Evolutionary conservation across 2,329 filamentous ascomycete genomes (phyloP), one percentile per base, ranked within the genome.

Genomic region (Phaeosphaeriaceae sp.): DNA sequence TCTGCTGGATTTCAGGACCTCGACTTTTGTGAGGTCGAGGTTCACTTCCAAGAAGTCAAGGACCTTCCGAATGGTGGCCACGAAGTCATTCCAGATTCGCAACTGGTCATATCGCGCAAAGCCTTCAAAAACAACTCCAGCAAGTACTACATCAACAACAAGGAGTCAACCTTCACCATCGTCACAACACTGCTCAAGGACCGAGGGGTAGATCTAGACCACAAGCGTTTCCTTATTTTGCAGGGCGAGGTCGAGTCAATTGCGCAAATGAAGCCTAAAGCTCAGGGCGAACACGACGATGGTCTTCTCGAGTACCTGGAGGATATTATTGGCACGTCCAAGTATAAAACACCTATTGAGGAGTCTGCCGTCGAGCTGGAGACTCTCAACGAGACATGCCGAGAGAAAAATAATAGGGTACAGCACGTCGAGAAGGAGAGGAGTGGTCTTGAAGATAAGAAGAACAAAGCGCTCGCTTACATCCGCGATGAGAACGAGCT

Each of bases 191-290:
- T 99, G 15, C 86, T 99, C 9, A 90, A 90, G 56, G 92, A 93
- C 21, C 88, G 91, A 22, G 96, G 95, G 1, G 91, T 99, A 17
- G 95, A 99, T 80, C 84, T 99, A 21, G 95, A 99, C 72, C 95
- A 99, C 81, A 99, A 99, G 80, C 91, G 95, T 59, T 99, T 99
- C 80, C 81, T 99, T 53, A 99, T 99, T 72, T 82, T 99, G 11
- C 95, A 99, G 78, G 95, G 95, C 72, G 95, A 99, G 76, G 95
- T 99, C 58, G 95, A 99, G 77, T 97, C 94, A 0, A 99, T 99
- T 74, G 94, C 95, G 7, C 95, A 98, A 79, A 99, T 99, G 95
- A 99, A 99, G 79, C 85, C 96, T 19, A 99, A 99, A 78, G 95
- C 96, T 3, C 89, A 86, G 44, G 94, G 92, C 68, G 95, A 99